Evolutionary conservation across 345 rosid species (phyloP).

Genomic region (Luvunga scandens): DNA sequence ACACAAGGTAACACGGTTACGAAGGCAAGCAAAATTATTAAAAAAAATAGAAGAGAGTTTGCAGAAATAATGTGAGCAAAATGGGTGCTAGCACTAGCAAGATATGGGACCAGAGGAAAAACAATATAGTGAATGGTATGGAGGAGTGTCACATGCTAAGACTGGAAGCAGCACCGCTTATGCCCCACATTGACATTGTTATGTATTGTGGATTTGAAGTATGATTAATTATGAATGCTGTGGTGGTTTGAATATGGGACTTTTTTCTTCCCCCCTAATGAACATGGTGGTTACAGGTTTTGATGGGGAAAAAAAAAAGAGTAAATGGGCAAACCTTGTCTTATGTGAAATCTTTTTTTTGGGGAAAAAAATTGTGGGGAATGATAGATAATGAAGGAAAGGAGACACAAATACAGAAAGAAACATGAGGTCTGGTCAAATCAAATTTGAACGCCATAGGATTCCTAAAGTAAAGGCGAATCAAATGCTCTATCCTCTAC

Average conservation of each 20-base stretch:
- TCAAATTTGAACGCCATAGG: constrained; percentile 33
- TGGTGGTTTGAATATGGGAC: not conserved
- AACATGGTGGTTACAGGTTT: not conserved
- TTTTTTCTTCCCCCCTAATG: not conserved
- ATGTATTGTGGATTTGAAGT: not conserved
- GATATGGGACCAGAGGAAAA: not conserved
- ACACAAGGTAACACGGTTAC: not conserved
- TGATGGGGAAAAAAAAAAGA: not conserved
- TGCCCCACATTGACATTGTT: not conserved
- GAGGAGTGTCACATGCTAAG: constrained; percentile 5
- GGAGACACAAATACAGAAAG: not conserved
- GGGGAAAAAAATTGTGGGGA: too few species aligned
- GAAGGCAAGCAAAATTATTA: not conserved
- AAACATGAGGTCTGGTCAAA: not conserved
- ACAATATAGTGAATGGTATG: too few species aligned
- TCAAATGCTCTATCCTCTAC: not conserved
- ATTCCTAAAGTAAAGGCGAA: constrained; percentile 30
- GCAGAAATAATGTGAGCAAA: not conserved
- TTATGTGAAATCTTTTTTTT: not conserved
- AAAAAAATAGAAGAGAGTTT: not conserved
- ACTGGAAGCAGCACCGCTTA: not conserved
- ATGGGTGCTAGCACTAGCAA: not conserved
- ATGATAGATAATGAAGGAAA: not conserved
- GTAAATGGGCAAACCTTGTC: not conserved
- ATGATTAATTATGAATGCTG: constrained; percentile 4